These are phyloP conservation scores for Elongisporangium undulatum DNA, from an alignment of 352 stramenopile genomes.

Conservation along the genomic window DNA sequence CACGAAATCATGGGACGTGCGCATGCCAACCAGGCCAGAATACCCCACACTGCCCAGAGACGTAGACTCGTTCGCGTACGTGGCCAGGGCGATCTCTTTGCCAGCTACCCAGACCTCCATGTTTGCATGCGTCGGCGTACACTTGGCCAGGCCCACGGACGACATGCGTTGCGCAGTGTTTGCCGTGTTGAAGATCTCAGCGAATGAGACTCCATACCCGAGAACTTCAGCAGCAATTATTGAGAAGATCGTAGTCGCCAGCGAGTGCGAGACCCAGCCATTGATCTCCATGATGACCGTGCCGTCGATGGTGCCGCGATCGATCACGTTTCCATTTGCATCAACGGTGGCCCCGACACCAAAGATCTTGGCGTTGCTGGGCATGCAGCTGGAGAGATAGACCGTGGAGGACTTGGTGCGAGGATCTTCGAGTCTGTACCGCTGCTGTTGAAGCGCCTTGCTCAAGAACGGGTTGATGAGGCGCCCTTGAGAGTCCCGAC, in stretches of 20 bases:
- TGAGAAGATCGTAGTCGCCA: conserved; percentile 27
- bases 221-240: conserved; percentile 47
- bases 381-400: conserved; percentile 10
- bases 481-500: conserved; percentile 18
- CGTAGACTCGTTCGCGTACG: conserved; percentile 53
- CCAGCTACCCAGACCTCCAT: conserved; percentile 43
- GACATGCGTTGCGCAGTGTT: conserved; percentile 28
- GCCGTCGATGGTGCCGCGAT: conserved; percentile 12
- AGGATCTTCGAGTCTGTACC: conserved; percentile 28
- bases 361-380: conserved; percentile 9
- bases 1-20: conserved; percentile 37
- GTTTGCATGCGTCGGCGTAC: conserved; percentile 52
- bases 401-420: conserved; percentile 7
- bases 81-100: conserved; percentile 19
- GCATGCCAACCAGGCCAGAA: conserved; percentile 23
- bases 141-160: conserved; percentile 22
- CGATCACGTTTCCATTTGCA: conserved; percentile 7
- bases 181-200: too few species aligned
- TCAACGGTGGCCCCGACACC: too few species aligned
- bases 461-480: conserved; percentile 38
- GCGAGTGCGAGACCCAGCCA: conserved; percentile 37
- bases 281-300: conserved; percentile 24
- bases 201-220: too few species aligned
- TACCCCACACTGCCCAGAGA: conserved; percentile 23
- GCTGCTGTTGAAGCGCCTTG: conserved; percentile 18